phyloP scores from a whole-genome alignment of 345 rosid species.

The Citrus cavaleriei region DNA sequence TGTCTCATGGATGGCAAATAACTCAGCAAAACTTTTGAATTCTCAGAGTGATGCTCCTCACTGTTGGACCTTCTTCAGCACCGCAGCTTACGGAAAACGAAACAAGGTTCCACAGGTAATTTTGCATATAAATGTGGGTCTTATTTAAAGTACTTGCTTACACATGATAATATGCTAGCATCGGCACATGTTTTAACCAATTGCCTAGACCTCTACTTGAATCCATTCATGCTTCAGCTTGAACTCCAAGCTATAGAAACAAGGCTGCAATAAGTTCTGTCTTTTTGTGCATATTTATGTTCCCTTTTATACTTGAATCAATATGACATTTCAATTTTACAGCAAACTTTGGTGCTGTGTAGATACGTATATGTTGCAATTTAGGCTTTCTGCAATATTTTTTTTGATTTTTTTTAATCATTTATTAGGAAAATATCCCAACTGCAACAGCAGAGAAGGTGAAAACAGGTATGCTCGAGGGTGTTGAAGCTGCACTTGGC shows the following conservation, averaged over 20 bases:
- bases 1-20: slow-evolving; percentile 88
- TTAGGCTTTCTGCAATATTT: neutral
- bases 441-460: slow-evolving; percentile 71
- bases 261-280: neutral
- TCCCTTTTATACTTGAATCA: neutral
- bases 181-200: no score
- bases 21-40: slow-evolving; percentile 59
- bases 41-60: slow-evolving; percentile 38
- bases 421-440: slow-evolving; percentile 71
- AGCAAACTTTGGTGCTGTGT: neutral
- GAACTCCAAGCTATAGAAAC: neutral
- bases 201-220: no score
- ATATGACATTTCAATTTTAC: neutral
- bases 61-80: slow-evolving; percentile 58
- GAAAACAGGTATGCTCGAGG: slow-evolving; percentile 63
- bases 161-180: no score
- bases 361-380: neutral
- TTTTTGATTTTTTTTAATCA: neutral
- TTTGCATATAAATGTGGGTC: no score
- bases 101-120: no score
- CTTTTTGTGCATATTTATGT: neutral
- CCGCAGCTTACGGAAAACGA: slow-evolving; percentile 58
- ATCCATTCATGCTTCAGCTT: no score
- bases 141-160: no score
- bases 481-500: slow-evolving; percentile 73